A percentile compares a stretch with the other conserved stretches of the same genome.
phyloP scores from a whole-genome alignment of 2,329 filamentous ascomycete species.

The Apiospora kogelbergensis region DNA sequence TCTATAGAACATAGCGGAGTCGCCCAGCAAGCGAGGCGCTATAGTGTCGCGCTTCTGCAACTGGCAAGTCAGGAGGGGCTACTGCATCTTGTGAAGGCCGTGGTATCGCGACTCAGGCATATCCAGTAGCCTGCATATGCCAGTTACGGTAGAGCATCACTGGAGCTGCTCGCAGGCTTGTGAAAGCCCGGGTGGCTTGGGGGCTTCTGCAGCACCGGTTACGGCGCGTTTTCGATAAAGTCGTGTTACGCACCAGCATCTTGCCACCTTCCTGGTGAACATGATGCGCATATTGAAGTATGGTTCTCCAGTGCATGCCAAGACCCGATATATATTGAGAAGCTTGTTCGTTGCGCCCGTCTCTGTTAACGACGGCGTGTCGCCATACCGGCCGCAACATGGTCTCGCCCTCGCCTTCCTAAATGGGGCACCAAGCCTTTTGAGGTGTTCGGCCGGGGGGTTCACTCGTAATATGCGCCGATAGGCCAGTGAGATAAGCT shows the following conservation, averaged over 20 bases:
- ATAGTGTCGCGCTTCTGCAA: background rate
- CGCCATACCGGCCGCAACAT: background rate
- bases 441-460: background rate
- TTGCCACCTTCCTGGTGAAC: background rate
- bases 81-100: background rate
- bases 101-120: background rate
- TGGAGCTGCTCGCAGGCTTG: background rate
- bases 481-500: background rate
- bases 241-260: background rate
- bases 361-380: background rate
- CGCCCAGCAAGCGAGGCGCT: background rate
- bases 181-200: background rate
- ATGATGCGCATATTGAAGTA: conserved; percentile 2
- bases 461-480: conserved; percentile 2
- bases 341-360: background rate
- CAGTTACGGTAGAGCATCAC: background rate
- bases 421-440: background rate
- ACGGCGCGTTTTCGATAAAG: background rate
- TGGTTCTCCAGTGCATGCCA: background rate
- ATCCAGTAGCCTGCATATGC: background rate
- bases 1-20: background rate
- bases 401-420: background rate
- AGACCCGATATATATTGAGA: conserved; percentile 2
- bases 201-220: background rate
- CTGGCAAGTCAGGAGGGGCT: background rate